Percentiles rank a stretch among this genome's conserved stretches.
phyloP scores from a whole-genome alignment of 2,329 filamentous ascomycete genomes.

The Aspergillus tubingensis region DNA sequence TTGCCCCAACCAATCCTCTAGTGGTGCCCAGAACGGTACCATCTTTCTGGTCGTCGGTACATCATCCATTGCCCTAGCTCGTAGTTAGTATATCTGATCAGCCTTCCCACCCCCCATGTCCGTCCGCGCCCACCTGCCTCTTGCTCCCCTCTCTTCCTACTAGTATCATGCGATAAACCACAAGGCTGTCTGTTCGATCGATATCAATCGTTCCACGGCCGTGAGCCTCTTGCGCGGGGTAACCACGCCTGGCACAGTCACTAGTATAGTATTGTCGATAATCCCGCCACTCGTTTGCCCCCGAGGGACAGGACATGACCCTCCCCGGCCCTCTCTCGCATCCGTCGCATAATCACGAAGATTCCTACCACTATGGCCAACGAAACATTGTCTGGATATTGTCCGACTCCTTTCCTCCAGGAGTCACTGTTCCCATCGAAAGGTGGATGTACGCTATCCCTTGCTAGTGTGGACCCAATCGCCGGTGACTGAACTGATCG shows the following conservation, averaged over 20 bases:
- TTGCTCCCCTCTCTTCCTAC: constrained; percentile 14
- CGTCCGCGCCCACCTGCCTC: constrained; percentile 13
- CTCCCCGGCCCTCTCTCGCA: constrained; percentile 13
- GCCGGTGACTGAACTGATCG: constrained; percentile 28
- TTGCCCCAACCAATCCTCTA: constrained; percentile 14
- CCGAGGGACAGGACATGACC: constrained; percentile 17
- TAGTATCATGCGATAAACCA: constrained; percentile 8
- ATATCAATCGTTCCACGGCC: constrained; percentile 19
- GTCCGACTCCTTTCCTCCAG: constrained; percentile 70
- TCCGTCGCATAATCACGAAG: constrained; percentile 5
- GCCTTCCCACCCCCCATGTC: constrained; percentile 7
- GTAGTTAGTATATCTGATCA: constrained; percentile 26
- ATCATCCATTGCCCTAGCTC: constrained; percentile 12
- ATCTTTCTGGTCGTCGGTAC: background rate
- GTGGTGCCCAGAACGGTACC: background rate
- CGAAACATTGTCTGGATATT: constrained; percentile 49
- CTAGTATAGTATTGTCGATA: background rate
- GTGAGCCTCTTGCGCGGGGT: constrained; percentile 25
- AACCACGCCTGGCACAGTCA: constrained; percentile 11
- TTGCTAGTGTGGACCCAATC: background rate
- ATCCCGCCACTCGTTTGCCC: background rate
- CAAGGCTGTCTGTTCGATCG: constrained; percentile 6
- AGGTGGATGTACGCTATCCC: constrained; percentile 64
- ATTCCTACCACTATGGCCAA: constrained; percentile 25
- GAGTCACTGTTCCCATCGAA: constrained; percentile 58